Evolutionary conservation across 208 protist genomes (phyloP).

Genomic region (Wallacemonas sp.): DNA sequence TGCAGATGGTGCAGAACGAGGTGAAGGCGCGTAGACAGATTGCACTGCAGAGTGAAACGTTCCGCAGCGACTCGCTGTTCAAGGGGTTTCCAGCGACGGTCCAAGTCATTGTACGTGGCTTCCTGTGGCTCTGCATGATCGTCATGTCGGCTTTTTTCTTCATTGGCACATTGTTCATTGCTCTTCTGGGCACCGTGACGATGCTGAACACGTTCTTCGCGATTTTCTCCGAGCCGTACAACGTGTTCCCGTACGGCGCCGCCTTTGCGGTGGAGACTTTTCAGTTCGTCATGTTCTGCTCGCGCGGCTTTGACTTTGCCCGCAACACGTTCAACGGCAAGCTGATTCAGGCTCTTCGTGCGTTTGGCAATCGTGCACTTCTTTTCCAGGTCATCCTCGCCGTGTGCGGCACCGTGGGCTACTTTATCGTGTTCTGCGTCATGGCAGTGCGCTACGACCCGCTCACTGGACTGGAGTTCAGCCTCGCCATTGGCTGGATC

Average conservation of each 20-base stretch:
- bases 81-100: conserved; percentile 25
- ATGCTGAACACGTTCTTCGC: conserved; percentile 60
- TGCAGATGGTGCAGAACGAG: conserved; percentile 51
- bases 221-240: conserved; percentile 50
- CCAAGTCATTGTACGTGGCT: conserved; percentile 35
- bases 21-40: conserved; percentile 28
- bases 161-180: conserved; percentile 46
- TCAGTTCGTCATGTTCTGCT: conserved; percentile 56
- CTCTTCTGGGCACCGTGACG: conserved; percentile 34
- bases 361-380: conserved; percentile 37
- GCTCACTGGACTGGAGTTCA: conserved; percentile 54
- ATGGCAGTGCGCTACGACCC: conserved; percentile 39
- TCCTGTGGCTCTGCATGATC: conserved; percentile 56
- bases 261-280: conserved; percentile 38
- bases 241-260: conserved; percentile 58
- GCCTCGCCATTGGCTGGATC: conserved; percentile 70
- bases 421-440: conserved; percentile 67
- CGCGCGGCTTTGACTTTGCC: conserved; percentile 60
- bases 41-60: conserved; percentile 1
- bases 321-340: conserved; percentile 52
- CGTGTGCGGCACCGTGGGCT: conserved; percentile 26
- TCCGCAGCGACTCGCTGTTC: conserved; percentile 30
- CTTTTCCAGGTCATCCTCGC: conserved; percentile 35
- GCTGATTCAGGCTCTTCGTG: conserved; percentile 43
- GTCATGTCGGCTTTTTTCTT: conserved; percentile 65